Evolutionary conservation across 345 rosid species (phyloP).

Genomic region (Citrus cavaleriei): DNA sequence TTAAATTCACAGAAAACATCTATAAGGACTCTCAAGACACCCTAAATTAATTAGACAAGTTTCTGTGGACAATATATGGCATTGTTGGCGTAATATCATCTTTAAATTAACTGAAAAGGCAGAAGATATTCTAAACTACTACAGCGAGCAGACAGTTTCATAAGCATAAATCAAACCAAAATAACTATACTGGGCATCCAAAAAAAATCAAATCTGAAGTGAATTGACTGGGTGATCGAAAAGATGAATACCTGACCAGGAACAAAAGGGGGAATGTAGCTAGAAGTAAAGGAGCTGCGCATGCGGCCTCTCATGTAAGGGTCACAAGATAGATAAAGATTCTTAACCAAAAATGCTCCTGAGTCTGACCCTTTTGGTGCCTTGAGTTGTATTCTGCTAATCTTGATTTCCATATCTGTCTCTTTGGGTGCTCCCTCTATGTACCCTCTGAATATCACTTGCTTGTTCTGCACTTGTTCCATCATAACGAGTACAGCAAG

Average conservation of each 20-base stretch:
- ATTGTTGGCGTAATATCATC: background rate
- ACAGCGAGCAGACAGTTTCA: background rate
- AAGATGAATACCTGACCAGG: constrained; percentile 34
- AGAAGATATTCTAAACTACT: background rate
- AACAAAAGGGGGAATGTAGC: constrained; percentile 39
- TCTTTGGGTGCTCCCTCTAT: constrained; percentile 40
- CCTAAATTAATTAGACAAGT: background rate
- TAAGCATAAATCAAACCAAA: too few relatives aligned
- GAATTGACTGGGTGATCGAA: background rate
- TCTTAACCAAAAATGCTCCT: constrained; percentile 44
- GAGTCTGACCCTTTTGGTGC: constrained; percentile 40
- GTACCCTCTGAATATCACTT: constrained; percentile 47
- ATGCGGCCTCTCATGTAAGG: constrained; percentile 57
- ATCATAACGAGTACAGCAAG: background rate
- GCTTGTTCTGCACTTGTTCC: constrained; percentile 33
- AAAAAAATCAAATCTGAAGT: too few relatives aligned
- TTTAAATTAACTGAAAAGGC: background rate
- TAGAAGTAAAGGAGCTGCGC: constrained; percentile 31
- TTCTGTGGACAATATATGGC: background rate
- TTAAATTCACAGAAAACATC: too few relatives aligned
- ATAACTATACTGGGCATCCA: too few relatives aligned
- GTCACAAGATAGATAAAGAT: constrained; percentile 50
- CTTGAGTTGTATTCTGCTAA: constrained; percentile 25
- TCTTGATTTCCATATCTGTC: constrained; percentile 48
- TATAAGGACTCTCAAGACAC: background rate